phyloP scores from a whole-genome alignment of 2,329 filamentous ascomycete species.

The Pyrenophora graminea region DNA sequence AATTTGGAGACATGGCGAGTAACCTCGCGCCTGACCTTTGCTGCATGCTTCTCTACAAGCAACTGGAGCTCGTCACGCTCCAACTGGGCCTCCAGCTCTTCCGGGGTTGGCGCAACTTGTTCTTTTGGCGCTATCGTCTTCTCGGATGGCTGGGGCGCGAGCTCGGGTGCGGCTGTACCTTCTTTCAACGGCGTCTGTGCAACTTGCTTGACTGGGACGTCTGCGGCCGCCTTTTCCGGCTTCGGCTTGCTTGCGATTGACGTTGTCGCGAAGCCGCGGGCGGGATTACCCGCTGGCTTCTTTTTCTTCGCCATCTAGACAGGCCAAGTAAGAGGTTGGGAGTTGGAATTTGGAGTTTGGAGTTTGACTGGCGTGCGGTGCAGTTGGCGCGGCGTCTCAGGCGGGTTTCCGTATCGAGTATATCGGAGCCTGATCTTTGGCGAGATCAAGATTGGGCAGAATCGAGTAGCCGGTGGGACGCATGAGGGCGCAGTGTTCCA shows the following conservation, averaged over 20 bases:
- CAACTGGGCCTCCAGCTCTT: constrained; percentile 87
- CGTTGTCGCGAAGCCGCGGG: constrained; percentile 90
- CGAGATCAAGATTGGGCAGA: constrained; percentile 41
- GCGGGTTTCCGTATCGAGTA: constrained; percentile 40
- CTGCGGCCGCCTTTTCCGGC: constrained; percentile 30
- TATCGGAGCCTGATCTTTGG: constrained; percentile 42
- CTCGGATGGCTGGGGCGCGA: constrained; percentile 5
- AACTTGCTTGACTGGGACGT: constrained; percentile 19
- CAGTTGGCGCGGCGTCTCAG: constrained; percentile 16
- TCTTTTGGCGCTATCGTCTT: constrained; percentile 26
- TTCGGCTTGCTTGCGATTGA: constrained; percentile 86
- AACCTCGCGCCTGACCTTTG: constrained; percentile 79
- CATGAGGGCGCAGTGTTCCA: constrained; percentile 36
- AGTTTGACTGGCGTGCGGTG: neutral
- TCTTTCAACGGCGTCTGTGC: constrained; percentile 20
- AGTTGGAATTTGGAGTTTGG: neutral
- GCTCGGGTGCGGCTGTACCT: constrained; percentile 11
- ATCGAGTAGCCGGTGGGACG: constrained; percentile 29
- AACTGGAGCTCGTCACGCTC: constrained; percentile 89
- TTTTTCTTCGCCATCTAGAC: constrained; percentile 83
- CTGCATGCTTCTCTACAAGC: constrained; percentile 80
- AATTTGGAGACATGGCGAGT: constrained; percentile 75
- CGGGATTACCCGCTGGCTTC: constrained; percentile 84
- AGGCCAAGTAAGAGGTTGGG: constrained; percentile 4
- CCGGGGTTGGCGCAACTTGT: constrained; percentile 65